Base-by-base conservation (phyloP, 768 basidiomycete genomes). In the Lactifluus hygrophoroides region DNA sequence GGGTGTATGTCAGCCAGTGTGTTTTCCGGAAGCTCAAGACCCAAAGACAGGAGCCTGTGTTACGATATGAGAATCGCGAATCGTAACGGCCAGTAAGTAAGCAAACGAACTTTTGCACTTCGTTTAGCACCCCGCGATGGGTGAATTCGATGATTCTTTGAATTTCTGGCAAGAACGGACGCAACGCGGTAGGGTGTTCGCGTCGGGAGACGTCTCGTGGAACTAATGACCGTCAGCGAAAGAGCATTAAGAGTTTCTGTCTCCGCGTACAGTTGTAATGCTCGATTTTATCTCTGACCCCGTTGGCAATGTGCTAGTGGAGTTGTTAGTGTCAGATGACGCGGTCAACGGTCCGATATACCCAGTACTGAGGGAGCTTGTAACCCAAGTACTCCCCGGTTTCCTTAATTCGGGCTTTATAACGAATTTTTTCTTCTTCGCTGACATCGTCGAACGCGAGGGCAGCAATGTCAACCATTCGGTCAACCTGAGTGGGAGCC, bases 211-310 rank as follows among this genome's bases (percentile, higher is more conserved):
- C 69, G 48, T 80, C 75, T 34, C 76, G 74, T 59, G 83, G 76
- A 55, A 83, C 83, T 84, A 28, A 21, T 51, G 16, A 17, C 3
- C 28, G 25, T 58, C 13, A 49, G 37, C 27, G n/a, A 56, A 49
- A 17, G 1, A 34, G 2, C n/a, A 50, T 17, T 13, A 16, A 40
- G 7, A 37, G 14, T 21, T 9, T 56, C 30, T 37, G 14, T 11
- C 27, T n/a, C 3, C 3, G 5, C 77, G 56, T 57, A 86, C 85
- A 74, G 61, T 80, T 83, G 64, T 86, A 86, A 51, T 79, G 73
- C 64, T 86, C 84, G 17, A 85, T 63, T 62, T 85, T 82, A 65
- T 87, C 85, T 17, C 69, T 75, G 25, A 86, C 79, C 6, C 84
- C 85, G 11, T 76, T 76, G 40, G 80, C 81, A 45, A 86, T 79